Conservation (phyloP, 805 yeast genomes). For the Saccharomycopsis selenospora region DNA sequence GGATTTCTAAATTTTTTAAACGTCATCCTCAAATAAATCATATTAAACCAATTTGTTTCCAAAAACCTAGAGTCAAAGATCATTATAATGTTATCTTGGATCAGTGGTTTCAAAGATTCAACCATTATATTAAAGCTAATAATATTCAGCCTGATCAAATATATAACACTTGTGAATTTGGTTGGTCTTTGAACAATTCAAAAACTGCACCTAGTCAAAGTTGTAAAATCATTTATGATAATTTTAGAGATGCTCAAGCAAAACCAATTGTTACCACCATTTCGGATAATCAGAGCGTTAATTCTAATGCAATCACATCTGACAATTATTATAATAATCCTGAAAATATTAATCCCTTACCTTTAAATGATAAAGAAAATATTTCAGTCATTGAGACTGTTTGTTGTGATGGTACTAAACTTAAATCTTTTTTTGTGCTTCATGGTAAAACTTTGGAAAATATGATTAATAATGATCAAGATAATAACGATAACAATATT, state of each 20-base stretch:
- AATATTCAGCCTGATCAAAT: constrained; percentile 6
- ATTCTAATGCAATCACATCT: not conserved
- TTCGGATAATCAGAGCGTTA: not conserved
- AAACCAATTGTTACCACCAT: constrained; percentile 1
- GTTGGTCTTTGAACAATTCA: constrained; percentile 1
- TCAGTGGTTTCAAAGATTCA: constrained; percentile 12
- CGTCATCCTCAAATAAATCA: constrained; percentile 14
- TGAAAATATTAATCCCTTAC: not conserved
- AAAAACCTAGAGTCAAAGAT: constrained; percentile 16
- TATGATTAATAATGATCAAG: not conserved
- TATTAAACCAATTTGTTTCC: constrained; percentile 17
- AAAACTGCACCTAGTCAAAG: not conserved
- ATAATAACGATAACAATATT: constrained; percentile 1
- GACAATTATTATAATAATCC: not conserved
- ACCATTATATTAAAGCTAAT: not conserved
- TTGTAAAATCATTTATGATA: constrained; percentile 7
- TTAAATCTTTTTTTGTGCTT: constrained; percentile 8
- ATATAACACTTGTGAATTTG: constrained; percentile 9
- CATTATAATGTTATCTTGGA: constrained; percentile 3
- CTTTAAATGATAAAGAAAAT: not conserved
- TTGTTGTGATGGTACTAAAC: constrained; percentile 13
- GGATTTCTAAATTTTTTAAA: constrained; percentile 19
- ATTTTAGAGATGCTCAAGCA: constrained; percentile 8
- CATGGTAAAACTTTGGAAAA: constrained; percentile 11
- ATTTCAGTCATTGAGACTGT: constrained; percentile 13